A percentile compares a stretch with the other conserved stretches of the same genome.
phyloP scores from a whole-genome alignment of 163 green algal genomes.

The Prototheca wickerhamii region DNA sequence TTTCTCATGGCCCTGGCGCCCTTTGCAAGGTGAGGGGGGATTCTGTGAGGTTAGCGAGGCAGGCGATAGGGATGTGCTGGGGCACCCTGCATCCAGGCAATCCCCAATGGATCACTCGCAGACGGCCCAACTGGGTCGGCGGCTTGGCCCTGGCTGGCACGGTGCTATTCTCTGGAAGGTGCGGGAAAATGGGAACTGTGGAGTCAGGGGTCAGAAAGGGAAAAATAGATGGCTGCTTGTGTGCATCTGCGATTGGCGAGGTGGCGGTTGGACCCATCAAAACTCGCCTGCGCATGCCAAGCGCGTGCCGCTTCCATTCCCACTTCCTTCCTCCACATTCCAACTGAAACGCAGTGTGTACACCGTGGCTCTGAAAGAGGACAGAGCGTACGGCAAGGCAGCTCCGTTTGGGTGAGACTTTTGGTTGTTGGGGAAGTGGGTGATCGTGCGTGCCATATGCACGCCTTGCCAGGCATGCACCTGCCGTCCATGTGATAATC shows the following conservation, averaged over 20 bases:
- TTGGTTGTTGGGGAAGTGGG: neutral
- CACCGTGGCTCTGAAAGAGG: constrained; percentile 17
- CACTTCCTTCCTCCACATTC: neutral
- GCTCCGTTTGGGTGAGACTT: constrained; percentile 19
- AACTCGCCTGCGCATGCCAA: neutral
- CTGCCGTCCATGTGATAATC: neutral
- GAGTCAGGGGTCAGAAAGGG: neutral
- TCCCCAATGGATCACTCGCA: neutral
- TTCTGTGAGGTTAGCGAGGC: neutral
- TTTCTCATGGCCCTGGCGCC: constrained; percentile 22
- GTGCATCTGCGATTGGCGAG: neutral
- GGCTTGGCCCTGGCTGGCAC: constrained; percentile 10
- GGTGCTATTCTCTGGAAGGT: constrained; percentile 19
- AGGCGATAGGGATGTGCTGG: neutral
- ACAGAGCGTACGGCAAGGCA: constrained; percentile 12
- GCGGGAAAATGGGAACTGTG: neutral
- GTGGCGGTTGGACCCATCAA: neutral
- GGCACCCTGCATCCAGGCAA: neutral
- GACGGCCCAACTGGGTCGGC: constrained; percentile 12
- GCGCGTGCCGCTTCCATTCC: no score
- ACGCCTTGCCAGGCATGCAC: neutral
- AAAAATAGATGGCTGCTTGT: neutral
- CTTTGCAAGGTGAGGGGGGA: neutral
- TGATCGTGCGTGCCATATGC: neutral
- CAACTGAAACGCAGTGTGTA: constrained; percentile 5